These are phyloP conservation scores for Dipodascus geniculatus DNA, from an alignment of 805 yeast species.

Conservation along the genomic window DNA sequence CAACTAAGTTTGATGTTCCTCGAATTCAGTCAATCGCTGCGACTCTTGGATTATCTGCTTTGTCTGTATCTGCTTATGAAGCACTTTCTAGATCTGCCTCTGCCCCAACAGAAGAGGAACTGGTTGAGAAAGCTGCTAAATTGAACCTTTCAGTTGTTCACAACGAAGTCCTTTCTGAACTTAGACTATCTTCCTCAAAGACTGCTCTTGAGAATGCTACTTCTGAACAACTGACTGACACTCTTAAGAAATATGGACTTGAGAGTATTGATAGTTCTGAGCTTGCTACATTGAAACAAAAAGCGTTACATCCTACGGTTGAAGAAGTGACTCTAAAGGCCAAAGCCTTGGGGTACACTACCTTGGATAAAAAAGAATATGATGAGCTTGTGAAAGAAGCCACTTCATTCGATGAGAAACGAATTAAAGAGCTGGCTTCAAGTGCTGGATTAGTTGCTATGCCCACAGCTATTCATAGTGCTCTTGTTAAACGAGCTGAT, in stretches of 20 bases:
- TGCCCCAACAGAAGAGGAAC: not conserved
- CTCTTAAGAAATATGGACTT: slow-evolving; percentile 16
- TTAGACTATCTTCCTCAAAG: not conserved
- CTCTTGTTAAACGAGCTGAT: slow-evolving; percentile 17
- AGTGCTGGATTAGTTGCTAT: slow-evolving; percentile 10
- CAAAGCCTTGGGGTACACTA: slow-evolving; percentile 15
- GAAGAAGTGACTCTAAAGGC: slow-evolving; percentile 12
- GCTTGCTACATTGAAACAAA: not conserved
- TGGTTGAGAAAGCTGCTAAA: not conserved
- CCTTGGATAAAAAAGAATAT: slow-evolving; percentile 7
- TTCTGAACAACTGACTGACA: not conserved
- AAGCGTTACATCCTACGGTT: not conserved
- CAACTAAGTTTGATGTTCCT: not conserved
- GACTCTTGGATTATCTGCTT: not conserved
- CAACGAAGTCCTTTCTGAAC: not conserved
- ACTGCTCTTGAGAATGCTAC: not conserved
- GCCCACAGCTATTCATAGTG: slow-evolving; percentile 20
- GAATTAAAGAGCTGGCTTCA: slow-evolving; percentile 11
- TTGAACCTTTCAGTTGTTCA: not conserved
- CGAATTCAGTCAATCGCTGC: slow-evolving; percentile 1
- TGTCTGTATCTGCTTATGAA: slow-evolving; percentile 4
- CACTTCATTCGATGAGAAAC: not conserved
- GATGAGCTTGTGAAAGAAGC: not conserved
- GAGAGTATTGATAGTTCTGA: not conserved
- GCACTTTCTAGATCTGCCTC: slow-evolving; percentile 2